phyloP scores from a whole-genome alignment of 2,329 filamentous ascomycete species.

The Cyclaneusma minus region DNA sequence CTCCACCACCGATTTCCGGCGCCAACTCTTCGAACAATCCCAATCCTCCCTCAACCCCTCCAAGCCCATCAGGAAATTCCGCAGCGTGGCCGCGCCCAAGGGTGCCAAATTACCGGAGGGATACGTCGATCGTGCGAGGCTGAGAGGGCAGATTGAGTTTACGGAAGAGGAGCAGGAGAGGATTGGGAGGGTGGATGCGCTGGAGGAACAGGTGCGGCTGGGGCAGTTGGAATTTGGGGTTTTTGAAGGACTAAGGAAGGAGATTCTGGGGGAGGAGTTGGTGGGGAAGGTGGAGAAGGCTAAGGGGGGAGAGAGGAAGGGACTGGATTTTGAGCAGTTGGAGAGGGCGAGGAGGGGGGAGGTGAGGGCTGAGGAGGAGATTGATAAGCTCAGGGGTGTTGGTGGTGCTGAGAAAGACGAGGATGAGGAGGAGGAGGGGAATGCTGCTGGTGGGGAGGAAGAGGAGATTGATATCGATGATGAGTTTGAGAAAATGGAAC shows the following conservation, averaged over 20 bases:
- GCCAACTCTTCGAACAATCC: constrained; percentile 65
- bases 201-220: constrained; percentile 70
- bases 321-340: constrained; percentile 71
- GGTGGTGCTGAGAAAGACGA: constrained; percentile 9
- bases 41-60: constrained; percentile 19
- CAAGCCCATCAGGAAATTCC: constrained; percentile 56
- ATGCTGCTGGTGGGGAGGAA: constrained; percentile 15
- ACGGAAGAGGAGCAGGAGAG: constrained; percentile 32
- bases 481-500: constrained; percentile 44
- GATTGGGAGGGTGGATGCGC: constrained; percentile 53
- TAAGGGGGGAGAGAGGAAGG: constrained; percentile 65
- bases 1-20: constrained; percentile 54
- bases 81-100: constrained; percentile 60
- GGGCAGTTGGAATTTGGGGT: constrained; percentile 69
- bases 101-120: constrained; percentile 66
- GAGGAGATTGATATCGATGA: constrained; percentile 41
- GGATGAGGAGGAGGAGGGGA: constrained; percentile 17
- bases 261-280: constrained; percentile 75
- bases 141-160: constrained; percentile 38
- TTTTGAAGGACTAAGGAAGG: constrained; percentile 57
- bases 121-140: constrained; percentile 68
- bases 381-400: constrained; percentile 9
- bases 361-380: constrained; percentile 31
- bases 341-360: constrained; percentile 55
- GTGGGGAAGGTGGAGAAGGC: constrained; percentile 63